Conservation (phyloP, 208 protist genomes). For the Porcisia hertigi region DNA sequence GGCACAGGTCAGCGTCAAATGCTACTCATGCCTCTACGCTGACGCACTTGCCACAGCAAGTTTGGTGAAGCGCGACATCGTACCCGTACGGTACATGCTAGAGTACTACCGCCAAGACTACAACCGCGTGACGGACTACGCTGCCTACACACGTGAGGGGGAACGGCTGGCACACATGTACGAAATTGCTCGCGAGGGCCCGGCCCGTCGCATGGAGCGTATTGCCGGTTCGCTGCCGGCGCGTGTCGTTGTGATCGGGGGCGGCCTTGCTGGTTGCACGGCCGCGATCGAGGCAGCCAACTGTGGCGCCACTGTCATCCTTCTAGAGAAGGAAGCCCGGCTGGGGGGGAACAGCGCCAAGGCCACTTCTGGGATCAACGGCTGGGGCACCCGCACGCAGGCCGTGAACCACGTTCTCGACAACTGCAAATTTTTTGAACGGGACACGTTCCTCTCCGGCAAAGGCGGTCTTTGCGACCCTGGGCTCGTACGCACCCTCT, state of each 20-base stretch:
- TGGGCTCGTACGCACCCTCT: constrained; percentile 84
- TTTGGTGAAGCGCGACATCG: constrained; percentile 56
- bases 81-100: constrained; percentile 56
- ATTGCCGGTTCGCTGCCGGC: constrained; percentile 57
- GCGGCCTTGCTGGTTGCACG: constrained; percentile 62
- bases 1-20: constrained; percentile 62
- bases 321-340: constrained; percentile 91
- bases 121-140: constrained; percentile 57
- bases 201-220: constrained; percentile 41
- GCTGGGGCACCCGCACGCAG: constrained; percentile 78
- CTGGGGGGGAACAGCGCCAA: constrained; percentile 89
- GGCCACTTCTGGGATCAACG: constrained; percentile 93
- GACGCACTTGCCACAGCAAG: constrained; percentile 68
- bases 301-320: constrained; percentile 60
- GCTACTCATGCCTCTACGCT: constrained; percentile 75
- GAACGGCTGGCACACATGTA: constrained; percentile 64
- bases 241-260: constrained; percentile 67
- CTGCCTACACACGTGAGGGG: constrained; percentile 58
- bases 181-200: constrained; percentile 61
- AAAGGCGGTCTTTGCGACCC: constrained; percentile 65
- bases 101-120: constrained; percentile 50
- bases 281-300: constrained; percentile 53
- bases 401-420: constrained; percentile 58
- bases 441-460: constrained; percentile 66
- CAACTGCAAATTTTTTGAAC: constrained; percentile 46